Conservation (phyloP, 208 protist species). For the Crithidia fasciculata region DNA sequence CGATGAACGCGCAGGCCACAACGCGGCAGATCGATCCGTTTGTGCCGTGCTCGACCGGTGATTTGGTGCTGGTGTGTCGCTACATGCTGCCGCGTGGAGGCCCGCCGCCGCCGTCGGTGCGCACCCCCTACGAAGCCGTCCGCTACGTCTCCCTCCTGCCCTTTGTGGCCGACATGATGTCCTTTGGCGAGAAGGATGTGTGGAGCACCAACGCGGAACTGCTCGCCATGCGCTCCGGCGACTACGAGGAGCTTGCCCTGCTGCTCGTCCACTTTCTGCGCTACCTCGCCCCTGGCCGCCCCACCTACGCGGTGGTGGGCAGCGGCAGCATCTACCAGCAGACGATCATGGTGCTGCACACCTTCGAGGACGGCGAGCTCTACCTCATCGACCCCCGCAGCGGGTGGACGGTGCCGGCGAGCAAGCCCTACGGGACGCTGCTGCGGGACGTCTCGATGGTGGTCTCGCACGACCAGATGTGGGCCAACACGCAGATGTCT, state of each 20-base stretch:
- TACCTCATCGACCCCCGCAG: slow-evolving; percentile 78
- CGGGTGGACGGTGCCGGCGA: slow-evolving; percentile 45
- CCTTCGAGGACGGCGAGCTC: slow-evolving; percentile 53
- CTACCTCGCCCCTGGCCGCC: slow-evolving; percentile 53
- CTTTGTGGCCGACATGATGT: slow-evolving; percentile 66
- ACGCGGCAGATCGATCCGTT: slow-evolving; percentile 74
- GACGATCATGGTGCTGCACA: slow-evolving; percentile 74
- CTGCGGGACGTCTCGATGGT: slow-evolving; percentile 78
- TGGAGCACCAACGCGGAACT: slow-evolving; percentile 85
- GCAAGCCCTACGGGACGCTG: slow-evolving; percentile 55
- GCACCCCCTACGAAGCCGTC: slow-evolving; percentile 71
- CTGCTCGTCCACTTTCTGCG: slow-evolving; percentile 81
- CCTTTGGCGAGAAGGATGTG: slow-evolving; percentile 63
- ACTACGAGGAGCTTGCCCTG: slow-evolving; percentile 83
- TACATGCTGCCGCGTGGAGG: slow-evolving; percentile 73
- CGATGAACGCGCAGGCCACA: slow-evolving; percentile 62
- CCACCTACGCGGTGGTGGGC: slow-evolving; percentile 70
- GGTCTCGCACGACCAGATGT: slow-evolving; percentile 80
- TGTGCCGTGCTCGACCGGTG: slow-evolving; percentile 73
- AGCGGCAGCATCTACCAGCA: slow-evolving; percentile 58
- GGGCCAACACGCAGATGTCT: slow-evolving; percentile 83
- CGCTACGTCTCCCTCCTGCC: slow-evolving; percentile 78
- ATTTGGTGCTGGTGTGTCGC: slow-evolving; percentile 72
- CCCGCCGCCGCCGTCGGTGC: slow-evolving; percentile 61
- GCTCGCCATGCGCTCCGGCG: slow-evolving; percentile 58